A percentile compares a stretch with the other conserved stretches of the same genome.
These are phyloP conservation scores for Astrothelium macrocarpum DNA, from an alignment of 495 filamentous ascomycete species.

Conservation along the genomic window DNA sequence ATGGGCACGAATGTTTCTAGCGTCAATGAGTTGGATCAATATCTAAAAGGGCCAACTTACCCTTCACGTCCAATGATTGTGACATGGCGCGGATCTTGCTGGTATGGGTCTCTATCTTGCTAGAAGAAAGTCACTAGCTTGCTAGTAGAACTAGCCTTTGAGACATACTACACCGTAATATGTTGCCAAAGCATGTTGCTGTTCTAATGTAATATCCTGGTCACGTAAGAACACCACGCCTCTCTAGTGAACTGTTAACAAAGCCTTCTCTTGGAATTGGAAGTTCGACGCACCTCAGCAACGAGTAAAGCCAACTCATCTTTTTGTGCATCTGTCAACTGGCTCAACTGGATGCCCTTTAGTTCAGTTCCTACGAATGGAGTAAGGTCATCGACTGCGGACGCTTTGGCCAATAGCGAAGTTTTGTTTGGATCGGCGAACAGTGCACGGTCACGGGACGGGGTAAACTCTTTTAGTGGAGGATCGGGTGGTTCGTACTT, in stretches of 20 bases:
- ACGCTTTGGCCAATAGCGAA: slow-evolving; percentile 6
- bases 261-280: neutral
- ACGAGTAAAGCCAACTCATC: slow-evolving; percentile 39
- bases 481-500: slow-evolving; percentile 5
- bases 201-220: slow-evolving; percentile 31
- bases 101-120: slow-evolving; percentile 13
- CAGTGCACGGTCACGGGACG: slow-evolving; percentile 6
- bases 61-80: slow-evolving; percentile 5
- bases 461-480: slow-evolving; percentile 8
- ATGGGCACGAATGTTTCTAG: slow-evolving; percentile 1
- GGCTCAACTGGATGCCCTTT: slow-evolving; percentile 35
- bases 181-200: slow-evolving; percentile 7
- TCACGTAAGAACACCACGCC: slow-evolving; percentile 38
- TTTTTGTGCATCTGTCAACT: slow-evolving; percentile 32
- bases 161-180: slow-evolving; percentile 8
- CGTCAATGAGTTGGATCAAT: neutral
- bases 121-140: neutral
- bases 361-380: slow-evolving; percentile 38
- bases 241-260: slow-evolving; percentile 13
- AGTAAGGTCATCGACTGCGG: slow-evolving; percentile 26
- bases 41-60: neutral
- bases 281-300: slow-evolving; percentile 22
- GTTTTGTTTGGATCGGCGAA: slow-evolving; percentile 7
- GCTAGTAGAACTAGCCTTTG: neutral
- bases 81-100: slow-evolving; percentile 3